Conservation (phyloP, 352 stramenopile species). For the Globisporangium cystogenes region DNA sequence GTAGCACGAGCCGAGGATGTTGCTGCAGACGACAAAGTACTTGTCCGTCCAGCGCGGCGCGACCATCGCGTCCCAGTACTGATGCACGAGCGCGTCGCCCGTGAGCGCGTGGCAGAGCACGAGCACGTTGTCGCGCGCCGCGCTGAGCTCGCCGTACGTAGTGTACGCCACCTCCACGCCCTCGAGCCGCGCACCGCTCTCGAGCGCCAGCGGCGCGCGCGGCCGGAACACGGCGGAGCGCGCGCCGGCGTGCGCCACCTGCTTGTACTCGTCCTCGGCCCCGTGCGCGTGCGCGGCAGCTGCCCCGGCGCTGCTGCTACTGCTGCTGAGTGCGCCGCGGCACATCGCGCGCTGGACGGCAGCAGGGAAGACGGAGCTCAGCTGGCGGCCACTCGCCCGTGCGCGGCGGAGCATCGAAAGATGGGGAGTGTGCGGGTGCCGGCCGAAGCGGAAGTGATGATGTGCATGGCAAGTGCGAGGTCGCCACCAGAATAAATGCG, state of each 20-base stretch:
- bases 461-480: neutral
- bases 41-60: constrained; percentile 93
- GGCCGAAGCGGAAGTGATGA: neutral
- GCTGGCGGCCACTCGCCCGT: neutral
- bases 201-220: constrained; percentile 35
- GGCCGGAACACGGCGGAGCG: constrained; percentile 38
- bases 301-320: neutral
- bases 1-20: constrained; percentile 96
- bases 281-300: constrained; percentile 5
- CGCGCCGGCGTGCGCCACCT: constrained; percentile 37
- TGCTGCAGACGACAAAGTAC: constrained; percentile 96
- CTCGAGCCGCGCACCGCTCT: constrained; percentile 62
- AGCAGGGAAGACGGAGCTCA: neutral
- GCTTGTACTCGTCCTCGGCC: constrained; percentile 61
- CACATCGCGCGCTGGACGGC: constrained; percentile 1
- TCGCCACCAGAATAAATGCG: neutral
- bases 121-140: constrained; percentile 17
- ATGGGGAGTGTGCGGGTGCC: neutral
- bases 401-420: neutral
- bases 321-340: constrained; percentile 10
- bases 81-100: constrained; percentile 90
- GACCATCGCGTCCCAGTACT: constrained; percentile 94
- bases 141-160: constrained; percentile 92
- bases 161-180: constrained; percentile 89
- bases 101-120: constrained; percentile 93